Base-by-base conservation (phyloP, 1,139 yeast species). In the Suhomyces panamericanus region DNA sequence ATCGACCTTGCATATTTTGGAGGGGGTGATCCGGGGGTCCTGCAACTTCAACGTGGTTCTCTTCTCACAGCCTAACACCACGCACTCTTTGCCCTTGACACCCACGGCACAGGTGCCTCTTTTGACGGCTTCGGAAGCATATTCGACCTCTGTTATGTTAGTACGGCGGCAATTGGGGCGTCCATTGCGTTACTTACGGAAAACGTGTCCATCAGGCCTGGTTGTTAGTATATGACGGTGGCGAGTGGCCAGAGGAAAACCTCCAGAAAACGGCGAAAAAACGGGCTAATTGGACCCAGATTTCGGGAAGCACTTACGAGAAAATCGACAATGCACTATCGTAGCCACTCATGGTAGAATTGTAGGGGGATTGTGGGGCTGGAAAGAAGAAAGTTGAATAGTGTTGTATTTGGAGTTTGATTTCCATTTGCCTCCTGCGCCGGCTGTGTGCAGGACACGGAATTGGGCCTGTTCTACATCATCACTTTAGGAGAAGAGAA, bases 41-140 rank as follows among this genome's bases (percentile, higher is more conserved):
- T 93, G 99, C 53, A 93, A 77, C 66, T 95, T 93, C 60, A 93
- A 75, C 0, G 98, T 91, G 41, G 96, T 88, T 70, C 98, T 83
- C 73, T 93, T 87, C 68, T 93, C 99, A 70, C 98, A 93, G 28
- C 97, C 99, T 41, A 93, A 77, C 13, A 93, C 96, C 13, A 93
- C 98, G 49, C 85, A 81, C 50, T 84, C 85, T 56, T 80, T 78
- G 44, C 99, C 99, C 63, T 91, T 91, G 49, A 93, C 93, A 37
- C 98, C 99, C 35, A 93, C 96, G 4, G 98, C 96, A 63, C 96
- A 89, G 2, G 99, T 93, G 51, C 99, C 99, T 69, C 98, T 81
- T 66, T 93, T 93, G 43, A 93, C 99, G 1, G 99, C 99, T 67
- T 93, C 99, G 34, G 87, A 79, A 26, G 99, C 99, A 61, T 93